These are phyloP conservation scores for Fonsecaea multimorphosa DNA, from an alignment of 2,329 filamentous ascomycete genomes.

Conservation along the genomic window DNA sequence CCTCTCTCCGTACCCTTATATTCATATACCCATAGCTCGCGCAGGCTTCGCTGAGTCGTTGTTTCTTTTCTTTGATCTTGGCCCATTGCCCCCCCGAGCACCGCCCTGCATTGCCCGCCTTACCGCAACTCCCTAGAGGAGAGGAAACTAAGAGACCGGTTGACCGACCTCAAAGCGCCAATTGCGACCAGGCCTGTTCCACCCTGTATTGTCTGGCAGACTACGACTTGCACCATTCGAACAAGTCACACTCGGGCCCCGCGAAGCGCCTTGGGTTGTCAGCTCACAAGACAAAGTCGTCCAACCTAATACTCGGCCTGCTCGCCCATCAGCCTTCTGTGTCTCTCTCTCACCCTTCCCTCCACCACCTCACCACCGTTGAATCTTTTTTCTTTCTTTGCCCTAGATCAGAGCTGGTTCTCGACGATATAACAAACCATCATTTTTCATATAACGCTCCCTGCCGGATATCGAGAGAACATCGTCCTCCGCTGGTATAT, in stretches of 20 bases:
- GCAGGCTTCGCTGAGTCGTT: slow-evolving; percentile 40
- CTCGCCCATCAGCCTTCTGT: slow-evolving; percentile 16
- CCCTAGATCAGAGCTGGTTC: slow-evolving; percentile 35
- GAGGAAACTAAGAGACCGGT: slow-evolving; percentile 22
- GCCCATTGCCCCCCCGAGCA: slow-evolving; percentile 12
- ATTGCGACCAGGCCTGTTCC: slow-evolving; percentile 34
- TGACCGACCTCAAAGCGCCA: slow-evolving; percentile 34
- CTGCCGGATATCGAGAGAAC: not conserved
- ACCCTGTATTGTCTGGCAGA: slow-evolving; percentile 5
- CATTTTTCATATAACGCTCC: slow-evolving; percentile 17
- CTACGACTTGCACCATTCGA: slow-evolving; percentile 17
- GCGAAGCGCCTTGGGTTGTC: slow-evolving; percentile 28
- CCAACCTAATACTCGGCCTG: slow-evolving; percentile 32
- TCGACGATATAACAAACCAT: slow-evolving; percentile 28
- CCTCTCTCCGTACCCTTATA: slow-evolving; percentile 14
- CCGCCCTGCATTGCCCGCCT: slow-evolving; percentile 23
- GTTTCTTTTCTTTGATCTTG: slow-evolving; percentile 21
- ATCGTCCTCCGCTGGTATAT: not conserved
- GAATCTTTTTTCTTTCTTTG: slow-evolving; percentile 9
- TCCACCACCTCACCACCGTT: slow-evolving; percentile 23
- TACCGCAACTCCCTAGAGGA: slow-evolving; percentile 13
- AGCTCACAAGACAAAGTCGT: slow-evolving; percentile 14
- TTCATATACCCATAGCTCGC: slow-evolving; percentile 34
- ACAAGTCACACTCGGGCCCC: slow-evolving; percentile 22
- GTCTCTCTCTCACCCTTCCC: slow-evolving; percentile 8